Evolutionary conservation across 176 grass and related monocot species (phyloP).

Genomic region (Raddia distichophylla): DNA sequence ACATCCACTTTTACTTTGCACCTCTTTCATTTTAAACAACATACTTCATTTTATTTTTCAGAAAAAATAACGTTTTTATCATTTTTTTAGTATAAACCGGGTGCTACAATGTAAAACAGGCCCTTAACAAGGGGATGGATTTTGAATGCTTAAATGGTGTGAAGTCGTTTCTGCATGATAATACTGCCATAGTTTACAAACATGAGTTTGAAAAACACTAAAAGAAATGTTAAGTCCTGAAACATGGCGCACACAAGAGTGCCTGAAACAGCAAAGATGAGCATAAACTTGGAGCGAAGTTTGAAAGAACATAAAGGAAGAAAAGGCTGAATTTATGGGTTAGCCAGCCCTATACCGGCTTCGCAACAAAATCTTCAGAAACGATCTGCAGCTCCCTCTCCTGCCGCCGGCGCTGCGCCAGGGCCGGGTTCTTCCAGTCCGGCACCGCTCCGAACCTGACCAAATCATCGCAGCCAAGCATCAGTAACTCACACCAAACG

Average conservation of each 20-base stretch:
- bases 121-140: neutral
- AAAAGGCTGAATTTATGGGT: neutral
- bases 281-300: neutral
- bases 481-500: slow-evolving; percentile 17
- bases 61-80: neutral
- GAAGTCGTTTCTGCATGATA: slow-evolving; percentile 26
- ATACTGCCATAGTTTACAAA: neutral
- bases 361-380: slow-evolving; percentile 45
- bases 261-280: neutral
- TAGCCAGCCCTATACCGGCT: slow-evolving; percentile 36
- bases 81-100: neutral
- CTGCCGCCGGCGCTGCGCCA: slow-evolving; percentile 38
- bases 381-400: slow-evolving; percentile 40
- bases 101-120: neutral
- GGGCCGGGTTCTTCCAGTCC: slow-evolving; percentile 34
- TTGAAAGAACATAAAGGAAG: neutral
- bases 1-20: neutral
- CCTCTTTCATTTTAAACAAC: neutral
- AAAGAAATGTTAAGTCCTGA: neutral
- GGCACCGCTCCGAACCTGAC: slow-evolving; percentile 56
- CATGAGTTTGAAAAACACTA: neutral
- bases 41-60: neutral
- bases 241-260: neutral
- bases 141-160: neutral
- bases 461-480: neutral